phyloP scores from a whole-genome alignment of 2,329 filamentous ascomycete genomes.

The Sporothrix inflata region DNA sequence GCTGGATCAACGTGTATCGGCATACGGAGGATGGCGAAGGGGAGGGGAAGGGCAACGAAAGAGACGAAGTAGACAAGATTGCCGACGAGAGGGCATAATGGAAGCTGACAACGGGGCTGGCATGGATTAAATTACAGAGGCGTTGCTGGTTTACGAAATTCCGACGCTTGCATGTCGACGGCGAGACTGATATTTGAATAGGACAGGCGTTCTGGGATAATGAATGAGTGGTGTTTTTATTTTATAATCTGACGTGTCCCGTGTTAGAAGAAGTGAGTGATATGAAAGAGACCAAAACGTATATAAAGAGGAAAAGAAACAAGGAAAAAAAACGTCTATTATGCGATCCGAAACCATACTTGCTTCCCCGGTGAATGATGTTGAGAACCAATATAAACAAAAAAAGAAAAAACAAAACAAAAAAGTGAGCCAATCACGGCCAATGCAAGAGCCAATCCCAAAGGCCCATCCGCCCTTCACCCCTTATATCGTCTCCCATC shows the following conservation, averaged over 20 bases:
- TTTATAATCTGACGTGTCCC: background rate
- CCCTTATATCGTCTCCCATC: conserved; percentile 80
- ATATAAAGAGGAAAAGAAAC: background rate
- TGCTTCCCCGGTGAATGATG: background rate
- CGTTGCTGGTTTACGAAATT: background rate
- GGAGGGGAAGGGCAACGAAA: background rate
- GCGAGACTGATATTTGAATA: background rate
- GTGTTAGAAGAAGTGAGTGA: background rate
- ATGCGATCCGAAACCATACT: background rate
- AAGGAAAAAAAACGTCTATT: background rate
- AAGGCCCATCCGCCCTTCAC: no score
- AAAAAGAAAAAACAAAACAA: background rate
- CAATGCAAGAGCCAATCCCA: background rate
- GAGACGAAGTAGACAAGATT: background rate
- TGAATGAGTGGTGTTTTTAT: background rate
- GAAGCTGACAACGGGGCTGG: background rate
- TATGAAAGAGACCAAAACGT: background rate
- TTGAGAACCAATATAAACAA: background rate
- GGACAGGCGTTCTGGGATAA: background rate
- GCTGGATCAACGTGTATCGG: conserved; percentile 55
- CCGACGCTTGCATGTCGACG: background rate
- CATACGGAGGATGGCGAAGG: conserved; percentile 33
- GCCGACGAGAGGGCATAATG: background rate
- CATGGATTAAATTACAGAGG: background rate
- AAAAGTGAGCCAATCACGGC: no score